Conservation (phyloP, 106 monocot species). For the Posidonia australis region DNA sequence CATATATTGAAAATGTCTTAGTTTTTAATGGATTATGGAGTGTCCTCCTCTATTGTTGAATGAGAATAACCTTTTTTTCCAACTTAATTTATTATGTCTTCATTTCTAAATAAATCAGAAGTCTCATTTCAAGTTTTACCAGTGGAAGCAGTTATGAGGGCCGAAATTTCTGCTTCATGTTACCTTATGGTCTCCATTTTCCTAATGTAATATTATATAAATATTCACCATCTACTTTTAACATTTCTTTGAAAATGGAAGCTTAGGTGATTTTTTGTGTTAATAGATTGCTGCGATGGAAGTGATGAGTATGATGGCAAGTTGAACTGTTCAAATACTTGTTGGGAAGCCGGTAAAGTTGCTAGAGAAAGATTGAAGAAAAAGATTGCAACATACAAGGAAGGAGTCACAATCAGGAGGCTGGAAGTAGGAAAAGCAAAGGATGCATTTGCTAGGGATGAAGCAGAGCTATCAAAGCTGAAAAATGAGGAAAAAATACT, state of each 20-base stretch:
- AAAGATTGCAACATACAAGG: constrained; percentile 64
- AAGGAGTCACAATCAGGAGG: constrained; percentile 54
- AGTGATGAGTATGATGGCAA: constrained; percentile 87
- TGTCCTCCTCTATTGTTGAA: not conserved
- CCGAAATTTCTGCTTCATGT: no score
- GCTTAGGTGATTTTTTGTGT: not conserved
- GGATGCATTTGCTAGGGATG: constrained; percentile 69
- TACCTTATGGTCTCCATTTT: no score
- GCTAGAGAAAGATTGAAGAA: constrained; percentile 86
- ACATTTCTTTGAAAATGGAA: no score
- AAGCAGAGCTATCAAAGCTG: constrained; percentile 66
- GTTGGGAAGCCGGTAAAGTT: constrained; percentile 97
- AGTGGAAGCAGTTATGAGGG: no score
- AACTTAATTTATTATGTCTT: no score
- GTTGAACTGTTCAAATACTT: constrained; percentile 67
- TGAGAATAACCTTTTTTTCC: not conserved
- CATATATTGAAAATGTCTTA: no score
- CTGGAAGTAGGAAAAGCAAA: constrained; percentile 67
- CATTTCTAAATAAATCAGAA: no score
- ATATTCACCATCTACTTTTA: no score
- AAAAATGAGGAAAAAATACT: constrained; percentile 77
- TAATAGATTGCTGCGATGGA: constrained; percentile 94
- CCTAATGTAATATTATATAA: no score
- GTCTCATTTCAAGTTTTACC: no score
- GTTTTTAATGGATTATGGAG: not conserved